Percentiles rank a stretch among this genome's conserved stretches.
Conservation (phyloP, 495 filamentous ascomycete genomes). For the Lophiostoma macrostomum region DNA sequence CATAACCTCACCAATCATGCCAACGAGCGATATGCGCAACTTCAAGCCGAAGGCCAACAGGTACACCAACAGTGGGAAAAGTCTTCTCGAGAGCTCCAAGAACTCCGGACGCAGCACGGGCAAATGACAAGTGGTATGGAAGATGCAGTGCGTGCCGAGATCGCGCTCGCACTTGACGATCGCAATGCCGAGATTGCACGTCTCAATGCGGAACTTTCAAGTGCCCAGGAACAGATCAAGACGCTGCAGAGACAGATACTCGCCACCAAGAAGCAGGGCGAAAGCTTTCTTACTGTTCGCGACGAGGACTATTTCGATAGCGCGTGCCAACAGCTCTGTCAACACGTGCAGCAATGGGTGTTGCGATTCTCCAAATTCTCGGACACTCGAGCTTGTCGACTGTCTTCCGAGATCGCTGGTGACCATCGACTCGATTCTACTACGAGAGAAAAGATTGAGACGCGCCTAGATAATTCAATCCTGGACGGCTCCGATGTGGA, state of each 20-base stretch:
- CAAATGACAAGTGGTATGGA: conserved; percentile 64
- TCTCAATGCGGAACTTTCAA: conserved; percentile 73
- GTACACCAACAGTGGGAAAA: conserved; percentile 49
- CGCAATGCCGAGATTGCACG: conserved; percentile 76
- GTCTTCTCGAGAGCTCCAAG: conserved; percentile 58
- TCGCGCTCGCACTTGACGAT: conserved; percentile 58
- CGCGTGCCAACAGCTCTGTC: conserved; percentile 89
- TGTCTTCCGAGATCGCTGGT: conserved; percentile 67
- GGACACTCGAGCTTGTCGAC: conserved; percentile 77
- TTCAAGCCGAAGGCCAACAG: conserved; percentile 54
- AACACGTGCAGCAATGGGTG: conserved; percentile 94
- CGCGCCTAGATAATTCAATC: conserved; percentile 87
- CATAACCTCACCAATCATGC: conserved; percentile 61
- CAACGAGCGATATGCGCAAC: conserved; percentile 56
- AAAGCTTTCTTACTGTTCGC: conserved; percentile 68
- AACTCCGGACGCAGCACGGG: conserved; percentile 56
- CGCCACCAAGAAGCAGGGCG: conserved; percentile 54
- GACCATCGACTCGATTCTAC: conserved; percentile 22
- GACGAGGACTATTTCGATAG: conserved; percentile 94
- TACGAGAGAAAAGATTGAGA: conserved; percentile 80
- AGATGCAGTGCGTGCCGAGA: conserved; percentile 57
- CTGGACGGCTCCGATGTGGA: conserved; percentile 92
- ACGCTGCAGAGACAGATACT: conserved; percentile 81
- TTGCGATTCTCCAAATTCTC: conserved; percentile 95
- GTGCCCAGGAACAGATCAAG: conserved; percentile 71